Base-by-base conservation (phyloP, 495 filamentous ascomycete species). In the Daldinia vernicosa region DNA sequence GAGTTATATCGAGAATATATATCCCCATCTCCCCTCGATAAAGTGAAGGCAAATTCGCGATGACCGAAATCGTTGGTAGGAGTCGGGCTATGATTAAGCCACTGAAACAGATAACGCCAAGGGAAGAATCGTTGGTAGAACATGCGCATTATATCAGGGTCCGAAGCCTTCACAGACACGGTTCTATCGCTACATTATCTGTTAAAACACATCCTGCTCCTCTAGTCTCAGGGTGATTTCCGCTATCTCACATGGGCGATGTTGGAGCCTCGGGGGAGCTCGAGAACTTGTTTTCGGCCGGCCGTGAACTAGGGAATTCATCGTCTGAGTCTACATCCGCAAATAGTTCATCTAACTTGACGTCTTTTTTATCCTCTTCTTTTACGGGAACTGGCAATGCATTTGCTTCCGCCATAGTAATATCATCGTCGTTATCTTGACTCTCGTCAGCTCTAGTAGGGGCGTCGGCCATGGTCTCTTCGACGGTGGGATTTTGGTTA, bases 111-210 rank as follows among this genome's bases (percentile, higher is more conserved):
- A 71, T 92, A 90, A 33, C 95, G 90, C 83, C 96, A 99, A 7
- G 95, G 95, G 77, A 98, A 98, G 39, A 98, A 87, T 43, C 95
- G 93, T 76, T 96, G 92, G 75, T 99, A 99, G 80, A 97, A 99
- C 30, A 88, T 89, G 63, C 91, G 87, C 89, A 98, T 91, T 14
- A 94, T 84, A 72, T 94, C 92, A 6, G 91, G 88, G 70, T 97
- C 92, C 1, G 91, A 90, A 55, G 79, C 78, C 33, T 73, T 76
- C 19, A 76, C 51, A 12, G 68, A 43, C 0, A 52, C 58, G 9
- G 35, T 28, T 3, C n/a, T 60, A 26, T 72, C 54, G 9, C 78
- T 80, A 61, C 39, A 52, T 32, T 24, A 35, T 35, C 3, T 8
- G 56, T 75, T 62, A 73, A 56, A 66, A 33, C 19, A 4, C 27